phyloP scores from a whole-genome alignment of 1,284 basidiomycete genomes.

The Apiotrichum gamsii region DNA sequence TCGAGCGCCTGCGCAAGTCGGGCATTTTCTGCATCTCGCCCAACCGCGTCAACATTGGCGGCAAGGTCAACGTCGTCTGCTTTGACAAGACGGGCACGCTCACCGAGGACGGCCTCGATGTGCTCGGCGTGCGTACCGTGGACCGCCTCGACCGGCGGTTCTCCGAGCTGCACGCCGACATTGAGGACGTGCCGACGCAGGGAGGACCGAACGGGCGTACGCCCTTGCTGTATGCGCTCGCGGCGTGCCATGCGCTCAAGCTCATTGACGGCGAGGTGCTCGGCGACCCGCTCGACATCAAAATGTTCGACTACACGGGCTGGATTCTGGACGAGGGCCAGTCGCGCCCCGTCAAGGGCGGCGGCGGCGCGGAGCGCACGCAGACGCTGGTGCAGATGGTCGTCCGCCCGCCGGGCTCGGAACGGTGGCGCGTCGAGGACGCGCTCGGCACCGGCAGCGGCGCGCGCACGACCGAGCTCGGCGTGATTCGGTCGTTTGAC shows the following conservation, averaged over 20 bases:
- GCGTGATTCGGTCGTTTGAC: slow-evolving; percentile 93
- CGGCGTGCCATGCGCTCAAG: slow-evolving; percentile 95
- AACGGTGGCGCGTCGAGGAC: slow-evolving; percentile 83
- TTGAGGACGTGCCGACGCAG: slow-evolving; percentile 71
- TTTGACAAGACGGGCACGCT: slow-evolving; percentile 99
- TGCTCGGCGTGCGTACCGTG: slow-evolving; percentile 80
- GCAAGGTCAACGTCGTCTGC: slow-evolving; percentile 95
- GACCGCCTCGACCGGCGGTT: slow-evolving; percentile 69
- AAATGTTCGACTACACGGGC: slow-evolving; percentile 94
- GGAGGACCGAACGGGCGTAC: slow-evolving; percentile 61
- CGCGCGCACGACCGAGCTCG: slow-evolving; percentile 87
- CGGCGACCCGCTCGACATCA: slow-evolving; percentile 93
- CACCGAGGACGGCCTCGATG: slow-evolving; percentile 96
- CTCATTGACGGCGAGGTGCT: slow-evolving; percentile 82
- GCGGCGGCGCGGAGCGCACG: slow-evolving; percentile 57
- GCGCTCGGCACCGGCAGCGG: slow-evolving; percentile 59
- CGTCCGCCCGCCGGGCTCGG: slow-evolving; percentile 87
- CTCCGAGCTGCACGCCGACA: slow-evolving; percentile 81
- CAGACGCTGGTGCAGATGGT: slow-evolving; percentile 93
- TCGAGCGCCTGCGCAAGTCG: slow-evolving; percentile 75
- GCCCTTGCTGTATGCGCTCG: slow-evolving; percentile 81
- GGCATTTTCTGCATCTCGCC: slow-evolving; percentile 98
- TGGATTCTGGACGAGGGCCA: slow-evolving; percentile 95
- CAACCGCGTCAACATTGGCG: slow-evolving; percentile 89
- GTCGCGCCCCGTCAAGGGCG: slow-evolving; percentile 53